Evolutionary conservation across 345 rosid species (phyloP), one percentile per base, ranked within the genome.

Genomic region (Laguncularia racemosa): DNA sequence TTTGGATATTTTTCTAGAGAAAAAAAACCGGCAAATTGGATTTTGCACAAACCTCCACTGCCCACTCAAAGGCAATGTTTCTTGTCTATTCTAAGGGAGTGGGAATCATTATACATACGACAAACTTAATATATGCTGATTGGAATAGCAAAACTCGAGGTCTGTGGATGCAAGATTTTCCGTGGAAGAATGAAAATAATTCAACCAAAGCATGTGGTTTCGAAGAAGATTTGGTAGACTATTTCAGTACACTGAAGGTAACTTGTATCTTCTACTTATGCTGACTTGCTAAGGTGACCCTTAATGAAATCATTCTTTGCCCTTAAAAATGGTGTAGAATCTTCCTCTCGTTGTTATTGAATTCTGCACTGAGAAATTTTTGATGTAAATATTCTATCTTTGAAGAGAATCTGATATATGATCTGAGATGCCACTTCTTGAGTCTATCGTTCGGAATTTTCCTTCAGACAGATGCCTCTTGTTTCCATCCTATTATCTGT

Each of bases 91-190:
- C 84, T 55, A 76, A 44, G 58, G 96, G 99, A 52, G 83, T 92
- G 50, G 76, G 97, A 73, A 62, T 92, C 69, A 78, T 86, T 62
- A 82, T 93, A 44, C 99, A 93, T 69, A 93, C 99, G 0, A 96
- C 99, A 20, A 93, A 89, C 73, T 69, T 93, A 59, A 93, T 93
- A 66, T 57, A 77, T 55, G 95, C 85, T 63, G 99, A 89, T 69
- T 93, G 99, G 99, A 93, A 93, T 70, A 85, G 87, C 77, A 93
- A 89, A 71, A 89, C 80, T 58, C 99, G 87, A 81, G 99, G 97
- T 56, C 71, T 93, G 69, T 93, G 99, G 99, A 85, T 86, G 91
- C 97, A 93, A 86, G 97, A 93, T 81, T 93, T 93, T 68, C 99
- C 99, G 38, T 89, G 89, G 97, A 93, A 93, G 76, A 84, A 82